Evolutionary conservation across 768 basidiomycete genomes (phyloP).

Genomic region (Macrocybe gigantea): DNA sequence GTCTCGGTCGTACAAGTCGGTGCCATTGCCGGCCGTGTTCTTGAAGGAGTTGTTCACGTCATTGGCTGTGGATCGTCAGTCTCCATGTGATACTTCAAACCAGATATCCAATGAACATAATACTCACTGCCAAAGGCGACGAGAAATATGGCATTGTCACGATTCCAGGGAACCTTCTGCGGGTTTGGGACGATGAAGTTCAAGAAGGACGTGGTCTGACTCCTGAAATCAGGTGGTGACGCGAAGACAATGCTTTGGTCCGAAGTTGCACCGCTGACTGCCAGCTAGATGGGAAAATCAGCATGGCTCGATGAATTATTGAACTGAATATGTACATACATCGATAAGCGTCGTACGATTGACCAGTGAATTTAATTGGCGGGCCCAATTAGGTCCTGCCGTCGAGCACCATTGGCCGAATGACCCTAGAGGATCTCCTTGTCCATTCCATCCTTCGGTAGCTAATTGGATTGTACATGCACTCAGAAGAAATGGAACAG

Average conservation of each 20-base stretch:
- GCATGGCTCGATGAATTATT: not conserved
- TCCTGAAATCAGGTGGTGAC: constrained; percentile 15
- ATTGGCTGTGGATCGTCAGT: constrained; percentile 10
- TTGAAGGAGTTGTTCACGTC: constrained; percentile 15
- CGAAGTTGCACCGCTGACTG: constrained; percentile 14
- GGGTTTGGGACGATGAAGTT: constrained; percentile 11
- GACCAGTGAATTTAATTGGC: constrained; percentile 11
- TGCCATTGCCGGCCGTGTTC: constrained; percentile 12
- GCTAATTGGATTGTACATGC: constrained; percentile 5
- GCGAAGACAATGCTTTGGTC: constrained; percentile 13
- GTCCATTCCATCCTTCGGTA: constrained; percentile 14
- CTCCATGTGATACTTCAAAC: not conserved
- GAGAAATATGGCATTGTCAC: constrained; percentile 12
- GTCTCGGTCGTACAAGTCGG: constrained; percentile 10
- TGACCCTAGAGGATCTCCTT: constrained; percentile 12
- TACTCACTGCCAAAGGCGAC: constrained; percentile 17
- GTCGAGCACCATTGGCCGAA: constrained; percentile 7
- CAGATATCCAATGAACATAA: not conserved
- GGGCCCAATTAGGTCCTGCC: constrained; percentile 17
- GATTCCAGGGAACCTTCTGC: constrained; percentile 13
- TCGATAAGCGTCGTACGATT: constrained; percentile 11
- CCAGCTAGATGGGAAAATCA: constrained; percentile 8
- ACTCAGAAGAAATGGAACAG: not conserved
- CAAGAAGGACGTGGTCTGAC: constrained; percentile 14
- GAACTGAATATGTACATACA: constrained; percentile 2